Evolutionary conservation across 139 green algal genomes (phyloP).

Genomic region (Mychonastes homosphaera): DNA sequence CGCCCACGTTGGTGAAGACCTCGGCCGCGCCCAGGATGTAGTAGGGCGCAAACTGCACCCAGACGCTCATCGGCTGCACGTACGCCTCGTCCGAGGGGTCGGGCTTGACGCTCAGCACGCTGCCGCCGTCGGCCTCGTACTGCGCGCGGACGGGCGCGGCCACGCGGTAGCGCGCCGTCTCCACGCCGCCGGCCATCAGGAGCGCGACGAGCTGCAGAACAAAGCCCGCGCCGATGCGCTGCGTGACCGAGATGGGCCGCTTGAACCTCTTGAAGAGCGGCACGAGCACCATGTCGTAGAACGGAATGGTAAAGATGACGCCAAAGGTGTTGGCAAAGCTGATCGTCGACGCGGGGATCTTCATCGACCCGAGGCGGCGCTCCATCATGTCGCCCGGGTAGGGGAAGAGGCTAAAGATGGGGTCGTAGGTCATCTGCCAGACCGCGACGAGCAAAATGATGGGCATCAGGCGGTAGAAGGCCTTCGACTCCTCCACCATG

Average conservation of each 20-base stretch:
- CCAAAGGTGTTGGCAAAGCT: slow-evolving; percentile 33
- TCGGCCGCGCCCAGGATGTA: slow-evolving; percentile 30
- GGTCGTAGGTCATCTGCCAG: slow-evolving; percentile 32
- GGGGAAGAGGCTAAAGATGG: slow-evolving; percentile 27
- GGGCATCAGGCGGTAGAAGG: slow-evolving; percentile 31
- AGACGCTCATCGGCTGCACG: too few species aligned
- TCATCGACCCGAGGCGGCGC: slow-evolving; percentile 11
- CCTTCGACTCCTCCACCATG: slow-evolving; percentile 37
- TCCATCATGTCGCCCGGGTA: slow-evolving; percentile 36
- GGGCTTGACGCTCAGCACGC: too few species aligned
- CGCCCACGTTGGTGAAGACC: slow-evolving; percentile 29
- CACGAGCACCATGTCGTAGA: slow-evolving; percentile 22
- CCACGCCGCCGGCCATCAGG: too few species aligned
- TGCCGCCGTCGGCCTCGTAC: too few species aligned
- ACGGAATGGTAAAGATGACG: slow-evolving; percentile 22
- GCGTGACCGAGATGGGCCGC: not conserved
- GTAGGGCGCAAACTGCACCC: slow-evolving; percentile 30
- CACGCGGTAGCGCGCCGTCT: too few species aligned
- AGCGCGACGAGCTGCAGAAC: not conserved
- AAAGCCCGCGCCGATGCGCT: slow-evolving; percentile 1
- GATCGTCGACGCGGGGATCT: slow-evolving; percentile 23
- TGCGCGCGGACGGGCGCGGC: too few species aligned
- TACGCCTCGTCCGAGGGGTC: too few species aligned
- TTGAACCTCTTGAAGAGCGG: slow-evolving; percentile 15
- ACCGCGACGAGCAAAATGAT: slow-evolving; percentile 30